Evolutionary conservation across 345 rosid species (phyloP).

Genomic region (Citrus maxima): DNA sequence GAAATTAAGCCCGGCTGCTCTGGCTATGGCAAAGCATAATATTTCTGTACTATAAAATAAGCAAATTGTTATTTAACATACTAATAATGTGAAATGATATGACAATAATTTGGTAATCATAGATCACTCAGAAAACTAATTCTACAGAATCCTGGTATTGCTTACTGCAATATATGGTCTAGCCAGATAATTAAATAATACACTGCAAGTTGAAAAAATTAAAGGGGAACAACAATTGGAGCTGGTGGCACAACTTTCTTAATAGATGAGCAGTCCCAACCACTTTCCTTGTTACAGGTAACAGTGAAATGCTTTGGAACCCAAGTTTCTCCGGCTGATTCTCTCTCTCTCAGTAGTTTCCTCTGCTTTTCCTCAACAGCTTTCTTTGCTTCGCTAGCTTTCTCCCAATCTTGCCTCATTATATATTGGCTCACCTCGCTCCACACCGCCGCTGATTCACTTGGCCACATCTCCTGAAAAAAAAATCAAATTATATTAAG

Average conservation of each 20-base stretch:
- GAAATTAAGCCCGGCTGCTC: too few species aligned
- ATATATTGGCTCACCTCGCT: constrained; percentile 56
- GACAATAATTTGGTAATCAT: too few species aligned
- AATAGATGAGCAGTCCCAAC: constrained; percentile 64
- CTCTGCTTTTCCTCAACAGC: constrained; percentile 68
- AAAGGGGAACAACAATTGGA: constrained; percentile 51
- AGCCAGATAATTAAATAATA: background rate
- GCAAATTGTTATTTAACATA: too few species aligned
- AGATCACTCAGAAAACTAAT: too few species aligned
- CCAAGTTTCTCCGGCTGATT: constrained; percentile 51
- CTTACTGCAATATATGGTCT: background rate
- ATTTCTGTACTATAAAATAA: too few species aligned
- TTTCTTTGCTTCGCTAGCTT: constrained; percentile 68
- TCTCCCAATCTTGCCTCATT: constrained; percentile 60
- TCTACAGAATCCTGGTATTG: too few species aligned
- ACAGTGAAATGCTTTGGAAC: constrained; percentile 59
- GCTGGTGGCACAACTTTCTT: constrained; percentile 50
- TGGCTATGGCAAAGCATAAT: too few species aligned
- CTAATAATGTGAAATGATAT: too few species aligned
- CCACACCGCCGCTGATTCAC: constrained; percentile 80
- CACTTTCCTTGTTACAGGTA: constrained; percentile 36
- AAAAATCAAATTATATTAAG: background rate
- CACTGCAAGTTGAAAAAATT: background rate
- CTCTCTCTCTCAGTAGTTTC: constrained; percentile 37
- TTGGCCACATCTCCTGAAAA: constrained; percentile 46